phyloP scores from a whole-genome alignment of 768 basidiomycete species.

The Boletus edulis region DNA sequence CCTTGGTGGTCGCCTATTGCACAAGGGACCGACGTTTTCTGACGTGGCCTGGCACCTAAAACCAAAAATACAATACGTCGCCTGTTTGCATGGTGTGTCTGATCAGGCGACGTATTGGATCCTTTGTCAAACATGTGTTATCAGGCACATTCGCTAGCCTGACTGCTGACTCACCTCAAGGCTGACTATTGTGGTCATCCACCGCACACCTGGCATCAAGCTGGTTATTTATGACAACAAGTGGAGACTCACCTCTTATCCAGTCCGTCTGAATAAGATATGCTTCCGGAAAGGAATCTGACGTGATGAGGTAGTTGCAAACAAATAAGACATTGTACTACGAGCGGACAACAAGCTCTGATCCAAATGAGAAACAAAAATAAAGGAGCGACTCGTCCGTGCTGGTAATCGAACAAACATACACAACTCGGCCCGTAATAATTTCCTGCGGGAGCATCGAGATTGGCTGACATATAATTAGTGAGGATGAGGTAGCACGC shows the following conservation, averaged over 20 bases:
- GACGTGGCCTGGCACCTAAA: background rate
- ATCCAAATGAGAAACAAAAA: constrained; percentile 9
- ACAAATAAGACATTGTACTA: constrained; percentile 7
- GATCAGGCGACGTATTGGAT: too few species aligned
- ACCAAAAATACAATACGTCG: background rate
- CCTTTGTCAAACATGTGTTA: constrained; percentile 5
- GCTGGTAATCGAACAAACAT: constrained; percentile 11
- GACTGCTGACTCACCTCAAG: constrained; percentile 14
- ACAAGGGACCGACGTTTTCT: background rate
- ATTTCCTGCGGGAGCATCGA: constrained; percentile 19
- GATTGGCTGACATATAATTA: constrained; percentile 12
- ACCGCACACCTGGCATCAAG: background rate
- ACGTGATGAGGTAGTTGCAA: background rate
- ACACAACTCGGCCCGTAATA: constrained; percentile 11
- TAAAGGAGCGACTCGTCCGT: constrained; percentile 14
- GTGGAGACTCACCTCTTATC: constrained; percentile 12
- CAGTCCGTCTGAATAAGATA: background rate
- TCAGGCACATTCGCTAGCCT: background rate
- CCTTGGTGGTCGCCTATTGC: background rate
- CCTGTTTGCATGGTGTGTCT: too few species aligned
- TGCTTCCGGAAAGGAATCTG: background rate
- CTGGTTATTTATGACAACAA: background rate
- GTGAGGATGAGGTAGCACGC: constrained; percentile 9
- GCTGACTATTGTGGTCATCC: background rate
- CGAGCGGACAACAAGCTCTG: background rate